phyloP scores from a whole-genome alignment of 192 early-diverging fungal species.

The Coemansia sp. region DNA sequence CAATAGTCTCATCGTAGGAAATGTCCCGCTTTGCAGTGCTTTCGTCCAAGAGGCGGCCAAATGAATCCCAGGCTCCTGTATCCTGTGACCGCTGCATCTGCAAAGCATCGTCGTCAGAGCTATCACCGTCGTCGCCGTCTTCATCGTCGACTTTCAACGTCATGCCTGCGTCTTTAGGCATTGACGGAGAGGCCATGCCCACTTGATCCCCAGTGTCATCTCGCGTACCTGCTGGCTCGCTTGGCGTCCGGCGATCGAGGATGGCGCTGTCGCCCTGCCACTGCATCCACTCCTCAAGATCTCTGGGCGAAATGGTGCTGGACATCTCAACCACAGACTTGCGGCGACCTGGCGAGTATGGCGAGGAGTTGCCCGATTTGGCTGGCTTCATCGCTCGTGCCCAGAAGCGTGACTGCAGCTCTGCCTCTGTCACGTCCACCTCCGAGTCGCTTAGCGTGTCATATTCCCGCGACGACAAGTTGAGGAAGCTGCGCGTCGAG shows the following conservation, averaged over 20 bases:
- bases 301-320: constrained; percentile 39
- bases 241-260: not conserved
- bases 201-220: not conserved
- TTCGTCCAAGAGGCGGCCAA: not conserved
- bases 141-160: not conserved
- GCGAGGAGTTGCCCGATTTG: constrained; percentile 44
- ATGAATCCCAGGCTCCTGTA: not conserved
- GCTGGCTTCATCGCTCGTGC: constrained; percentile 49
- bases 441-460: constrained; percentile 45
- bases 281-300: constrained; percentile 54
- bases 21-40: not conserved
- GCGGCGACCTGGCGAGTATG: constrained; percentile 47
- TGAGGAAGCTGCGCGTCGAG: constrained; percentile 23
- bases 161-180: constrained; percentile 12
- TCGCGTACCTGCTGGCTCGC: not conserved
- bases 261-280: constrained; percentile 35
- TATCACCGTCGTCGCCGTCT: not conserved
- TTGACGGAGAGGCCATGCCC: constrained; percentile 25
- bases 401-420: constrained; percentile 48
- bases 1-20: not conserved
- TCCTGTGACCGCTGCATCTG: constrained; percentile 6
- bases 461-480: constrained; percentile 23
- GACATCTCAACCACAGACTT: constrained; percentile 49
- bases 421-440: constrained; percentile 28
- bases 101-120: constrained; percentile 9